A percentile compares a stretch with the other conserved stretches of the same genome.
Evolutionary conservation across 352 stramenopile species (phyloP).

Genomic region (Elongisporangium anandrum): DNA sequence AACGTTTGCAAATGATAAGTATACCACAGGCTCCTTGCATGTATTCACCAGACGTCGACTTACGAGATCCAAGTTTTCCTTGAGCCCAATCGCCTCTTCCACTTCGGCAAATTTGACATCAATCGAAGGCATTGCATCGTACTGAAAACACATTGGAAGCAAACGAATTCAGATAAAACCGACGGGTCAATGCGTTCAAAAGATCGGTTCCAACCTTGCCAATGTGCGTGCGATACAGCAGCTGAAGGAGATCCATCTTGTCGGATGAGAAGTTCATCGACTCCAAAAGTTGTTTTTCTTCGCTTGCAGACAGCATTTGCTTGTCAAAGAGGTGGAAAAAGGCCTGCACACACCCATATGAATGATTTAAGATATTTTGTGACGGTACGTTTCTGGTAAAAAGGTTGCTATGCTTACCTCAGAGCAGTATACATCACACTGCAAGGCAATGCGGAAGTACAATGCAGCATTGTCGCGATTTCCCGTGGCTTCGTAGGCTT

Average conservation of each 20-base stretch:
- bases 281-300: slow-evolving; percentile 67
- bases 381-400: too few species aligned
- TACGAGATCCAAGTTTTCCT: slow-evolving; percentile 70
- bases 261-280: slow-evolving; percentile 63
- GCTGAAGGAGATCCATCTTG: slow-evolving; percentile 51
- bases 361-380: too few species aligned
- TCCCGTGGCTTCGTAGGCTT: slow-evolving; percentile 78
- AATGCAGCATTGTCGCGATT: slow-evolving; percentile 76
- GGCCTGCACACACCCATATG: slow-evolving; percentile 19
- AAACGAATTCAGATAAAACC: slow-evolving; percentile 2
- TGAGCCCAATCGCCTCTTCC: slow-evolving; percentile 50
- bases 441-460: slow-evolving; percentile 73
- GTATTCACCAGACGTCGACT: not conserved
- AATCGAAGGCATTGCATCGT: slow-evolving; percentile 43
- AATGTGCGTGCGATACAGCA: slow-evolving; percentile 65
- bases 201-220: slow-evolving; percentile 32
- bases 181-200: not conserved
- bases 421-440: slow-evolving; percentile 79
- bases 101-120: slow-evolving; percentile 60
- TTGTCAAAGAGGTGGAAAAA: slow-evolving; percentile 87
- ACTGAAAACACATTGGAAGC: slow-evolving; percentile 24
- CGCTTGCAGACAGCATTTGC: slow-evolving; percentile 67
- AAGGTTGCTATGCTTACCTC: slow-evolving; percentile 39
- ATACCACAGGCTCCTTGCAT: not conserved
- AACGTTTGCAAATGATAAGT: slow-evolving; percentile 2